Conservation (phyloP, 495 filamentous ascomycete species). For the Sporormia fimetaria region DNA sequence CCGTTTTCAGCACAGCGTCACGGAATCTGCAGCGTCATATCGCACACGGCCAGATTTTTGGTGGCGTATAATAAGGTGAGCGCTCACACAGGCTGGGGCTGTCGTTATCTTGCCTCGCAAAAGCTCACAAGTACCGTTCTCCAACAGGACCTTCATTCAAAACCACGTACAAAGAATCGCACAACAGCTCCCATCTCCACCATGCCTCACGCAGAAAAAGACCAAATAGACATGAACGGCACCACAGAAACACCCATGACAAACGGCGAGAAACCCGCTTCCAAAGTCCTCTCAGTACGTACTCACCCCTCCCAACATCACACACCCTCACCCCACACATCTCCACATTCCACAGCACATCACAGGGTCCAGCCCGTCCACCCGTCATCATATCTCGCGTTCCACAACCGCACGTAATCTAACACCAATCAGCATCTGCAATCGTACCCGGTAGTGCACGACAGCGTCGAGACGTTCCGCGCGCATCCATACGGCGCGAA, state of each 20-base stretch:
- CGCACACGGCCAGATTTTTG: too few species aligned
- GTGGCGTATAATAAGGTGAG: too few species aligned
- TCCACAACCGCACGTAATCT: slow-evolving; percentile 5
- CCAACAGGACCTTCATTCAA: background rate
- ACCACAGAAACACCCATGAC: slow-evolving; percentile 32
- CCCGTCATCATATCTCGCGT: slow-evolving; percentile 3
- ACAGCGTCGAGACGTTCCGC: slow-evolving; percentile 66
- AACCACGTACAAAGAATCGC: background rate
- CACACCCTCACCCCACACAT: slow-evolving; percentile 4
- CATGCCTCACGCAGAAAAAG: slow-evolving; percentile 37
- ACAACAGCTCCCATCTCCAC: slow-evolving; percentile 4
- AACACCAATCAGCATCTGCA: slow-evolving; percentile 55
- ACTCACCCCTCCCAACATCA: slow-evolving; percentile 3
- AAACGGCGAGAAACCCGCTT: slow-evolving; percentile 57
- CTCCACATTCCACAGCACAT: background rate
- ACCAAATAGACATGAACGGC: slow-evolving; percentile 21
- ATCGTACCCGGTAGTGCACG: slow-evolving; percentile 74
- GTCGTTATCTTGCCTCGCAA: too few species aligned
- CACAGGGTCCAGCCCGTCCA: background rate
- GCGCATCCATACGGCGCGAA: slow-evolving; percentile 68
- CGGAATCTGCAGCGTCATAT: too few species aligned
- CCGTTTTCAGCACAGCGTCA: too few species aligned
- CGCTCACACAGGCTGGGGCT: too few species aligned
- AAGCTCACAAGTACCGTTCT: too few species aligned
- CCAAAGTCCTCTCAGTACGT: slow-evolving; percentile 57